Conservation (phyloP, 2,329 filamentous ascomycete species). For the Pleoardoris graminearum region DNA sequence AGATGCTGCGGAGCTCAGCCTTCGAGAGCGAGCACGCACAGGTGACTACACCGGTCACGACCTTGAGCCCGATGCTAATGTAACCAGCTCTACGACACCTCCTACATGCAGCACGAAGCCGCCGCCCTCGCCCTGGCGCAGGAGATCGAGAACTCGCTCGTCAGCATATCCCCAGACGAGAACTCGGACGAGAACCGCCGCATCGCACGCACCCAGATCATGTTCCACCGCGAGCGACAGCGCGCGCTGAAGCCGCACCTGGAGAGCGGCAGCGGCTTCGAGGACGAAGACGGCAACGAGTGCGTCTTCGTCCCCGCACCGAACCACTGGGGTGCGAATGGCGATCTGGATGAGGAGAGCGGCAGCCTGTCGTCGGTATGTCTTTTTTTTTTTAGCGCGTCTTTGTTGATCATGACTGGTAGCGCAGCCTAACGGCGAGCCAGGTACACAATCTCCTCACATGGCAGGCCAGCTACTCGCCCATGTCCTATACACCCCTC, state of each 20-base stretch:
- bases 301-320: constrained; percentile 43
- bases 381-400: constrained; percentile 1
- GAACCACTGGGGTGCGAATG: constrained; percentile 45
- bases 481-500: constrained; percentile 36
- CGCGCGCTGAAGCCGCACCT: constrained; percentile 40
- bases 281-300: constrained; percentile 42
- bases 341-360: constrained; percentile 44
- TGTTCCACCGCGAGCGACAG: constrained; percentile 41
- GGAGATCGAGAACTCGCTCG: constrained; percentile 36
- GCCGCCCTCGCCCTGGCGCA: constrained; percentile 40
- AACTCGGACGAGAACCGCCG: constrained; percentile 42
- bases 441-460: constrained; percentile 44
- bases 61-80: too few relatives aligned
- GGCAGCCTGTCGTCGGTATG: constrained; percentile 42
- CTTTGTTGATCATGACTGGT: constrained; percentile 1
- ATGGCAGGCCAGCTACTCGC: constrained; percentile 42
- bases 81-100: constrained; percentile 44
- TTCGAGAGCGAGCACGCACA: constrained; percentile 45
- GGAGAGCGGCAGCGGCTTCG: constrained; percentile 41
- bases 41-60: too few relatives aligned
- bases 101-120: constrained; percentile 41
- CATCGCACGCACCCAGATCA: constrained; percentile 41
- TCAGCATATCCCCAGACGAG: constrained; percentile 42
- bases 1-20: constrained; percentile 41
- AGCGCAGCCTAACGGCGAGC: neutral